Base-by-base conservation (phyloP, 306 rosid species). In the Corylus heterophylla region DNA sequence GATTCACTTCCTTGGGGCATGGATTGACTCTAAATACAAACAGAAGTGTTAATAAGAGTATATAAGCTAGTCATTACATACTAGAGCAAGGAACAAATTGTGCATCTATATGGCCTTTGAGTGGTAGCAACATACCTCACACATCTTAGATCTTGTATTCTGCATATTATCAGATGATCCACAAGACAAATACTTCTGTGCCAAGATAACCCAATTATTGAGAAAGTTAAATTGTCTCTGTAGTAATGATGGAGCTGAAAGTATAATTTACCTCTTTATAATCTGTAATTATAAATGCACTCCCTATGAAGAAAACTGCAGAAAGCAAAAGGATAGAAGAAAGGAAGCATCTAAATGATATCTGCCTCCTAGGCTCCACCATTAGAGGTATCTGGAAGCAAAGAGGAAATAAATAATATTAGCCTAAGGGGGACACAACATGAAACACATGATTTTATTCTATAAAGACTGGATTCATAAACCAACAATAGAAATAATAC, bases 291-390 rank as follows among this genome's bases (percentile, higher is more conserved):
- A 76, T 39, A 67, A 78, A 56, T 20, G 72, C 76, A 78, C 84
- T 81, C 50, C 87, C 74, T 42, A 61, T 37, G 58, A 83, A 59
- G 77, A 86, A 83, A 79, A 64, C 78, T 16, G 84, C 66, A 51
- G 76, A 83, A 76, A 78, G 18, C 63, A 83, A 18, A 78, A 76
- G 11, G 14, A 81, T 2, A 17, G 78, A 10, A 1, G 54, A 76
- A 47, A 87, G 55, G 51, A 68, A 70, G 74, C 78, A 71, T 52
- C 20, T 52, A 75, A 83, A 58, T 47, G 74, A 29, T 20, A 20
- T 76, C 73, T 20, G 17, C 47, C 29, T 55, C 68, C 29, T 80
- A 13, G 68, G 61, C 29, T 78, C 75, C 78, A 62, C 58, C 80
- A 10, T 61, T 9, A 20, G 42, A 35, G 71, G 20, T 11, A 12